phyloP scores from a whole-genome alignment of 1,284 basidiomycete genomes.

The Fomitopsis pinicola region DNA sequence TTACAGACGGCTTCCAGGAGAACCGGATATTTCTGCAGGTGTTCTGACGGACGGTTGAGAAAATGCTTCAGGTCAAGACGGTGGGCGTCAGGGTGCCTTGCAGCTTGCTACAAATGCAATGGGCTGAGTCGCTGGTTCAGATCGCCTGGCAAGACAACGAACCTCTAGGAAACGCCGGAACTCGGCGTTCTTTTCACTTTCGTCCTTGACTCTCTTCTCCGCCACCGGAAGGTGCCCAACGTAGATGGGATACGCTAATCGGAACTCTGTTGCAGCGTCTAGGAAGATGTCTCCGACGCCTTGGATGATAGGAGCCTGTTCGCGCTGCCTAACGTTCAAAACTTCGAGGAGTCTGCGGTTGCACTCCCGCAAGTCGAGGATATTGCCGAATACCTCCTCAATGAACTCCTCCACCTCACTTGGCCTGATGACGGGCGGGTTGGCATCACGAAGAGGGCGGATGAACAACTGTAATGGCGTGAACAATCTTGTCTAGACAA shows the following conservation, averaged over 20 bases:
- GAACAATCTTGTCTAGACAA: neutral
- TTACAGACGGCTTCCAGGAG: conserved; percentile 84
- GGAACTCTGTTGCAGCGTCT: conserved; percentile 85
- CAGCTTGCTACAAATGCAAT: conserved; percentile 39
- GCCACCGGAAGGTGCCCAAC: conserved; percentile 83
- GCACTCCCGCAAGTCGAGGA: conserved; percentile 78
- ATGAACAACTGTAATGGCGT: conserved; percentile 61
- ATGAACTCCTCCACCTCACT: conserved; percentile 77
- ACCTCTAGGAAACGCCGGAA: conserved; percentile 90
- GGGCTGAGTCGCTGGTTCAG: neutral
- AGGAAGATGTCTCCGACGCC: conserved; percentile 90
- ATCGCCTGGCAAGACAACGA: conserved; percentile 13
- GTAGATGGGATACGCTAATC: conserved; percentile 82
- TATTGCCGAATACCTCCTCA: conserved; percentile 84
- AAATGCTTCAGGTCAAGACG: conserved; percentile 87
- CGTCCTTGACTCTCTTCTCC: conserved; percentile 83
- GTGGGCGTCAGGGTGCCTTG: conserved; percentile 64
- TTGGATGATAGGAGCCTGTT: conserved; percentile 81
- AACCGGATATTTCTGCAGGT: conserved; percentile 88
- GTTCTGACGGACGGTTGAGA: conserved; percentile 82
- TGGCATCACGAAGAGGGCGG: conserved; percentile 63
- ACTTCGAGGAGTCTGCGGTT: conserved; percentile 81
- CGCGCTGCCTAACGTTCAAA: conserved; percentile 84
- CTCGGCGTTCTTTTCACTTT: conserved; percentile 77
- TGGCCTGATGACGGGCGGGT: conserved; percentile 70